phyloP scores from a whole-genome alignment of 192 early-diverging fungal species.

The Coemansia sp. region DNA sequence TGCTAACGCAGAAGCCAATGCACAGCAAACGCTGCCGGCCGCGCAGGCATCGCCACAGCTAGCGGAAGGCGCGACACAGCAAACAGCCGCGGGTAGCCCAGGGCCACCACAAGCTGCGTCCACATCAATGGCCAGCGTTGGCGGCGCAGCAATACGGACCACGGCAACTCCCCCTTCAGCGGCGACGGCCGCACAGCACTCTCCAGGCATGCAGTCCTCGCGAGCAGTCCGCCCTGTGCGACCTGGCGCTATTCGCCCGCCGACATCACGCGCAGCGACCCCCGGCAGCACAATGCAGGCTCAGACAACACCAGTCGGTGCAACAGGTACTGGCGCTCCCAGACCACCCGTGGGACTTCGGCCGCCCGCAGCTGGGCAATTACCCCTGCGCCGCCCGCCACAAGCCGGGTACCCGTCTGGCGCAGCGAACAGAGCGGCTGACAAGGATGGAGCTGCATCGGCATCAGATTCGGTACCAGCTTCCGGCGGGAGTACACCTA shows the following conservation, averaged over 20 bases:
- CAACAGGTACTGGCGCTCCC: neutral
- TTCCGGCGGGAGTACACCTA: constrained; percentile 40
- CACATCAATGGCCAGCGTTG: neutral
- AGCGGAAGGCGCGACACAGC: neutral
- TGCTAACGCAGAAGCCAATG: constrained; percentile 22
- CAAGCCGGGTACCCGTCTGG: neutral
- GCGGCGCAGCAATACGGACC: constrained; percentile 1
- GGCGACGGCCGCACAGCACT: constrained; percentile 8
- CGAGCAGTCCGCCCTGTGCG: constrained; percentile 19
- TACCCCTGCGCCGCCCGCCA: constrained; percentile 10
- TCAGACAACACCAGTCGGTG: constrained; percentile 1
- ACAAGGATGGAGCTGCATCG: constrained; percentile 2
- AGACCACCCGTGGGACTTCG: neutral
- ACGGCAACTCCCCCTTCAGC: neutral
- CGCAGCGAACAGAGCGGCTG: constrained; percentile 1
- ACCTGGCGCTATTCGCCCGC: constrained; percentile 3
- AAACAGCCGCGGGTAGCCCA: neutral
- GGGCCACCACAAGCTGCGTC: neutral
- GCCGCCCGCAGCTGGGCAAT: neutral
- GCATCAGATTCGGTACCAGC: constrained; percentile 17
- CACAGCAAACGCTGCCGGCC: constrained; percentile 11
- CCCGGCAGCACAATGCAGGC: neutral
- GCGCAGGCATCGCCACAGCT: neutral
- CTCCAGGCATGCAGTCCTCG: neutral
- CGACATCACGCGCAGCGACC: constrained; percentile 6